A percentile compares a stretch with the other conserved stretches of the same genome.
Evolutionary conservation across 2,329 filamentous ascomycete genomes (phyloP).

Genomic region (Aspergillus oerlinghausenensis): DNA sequence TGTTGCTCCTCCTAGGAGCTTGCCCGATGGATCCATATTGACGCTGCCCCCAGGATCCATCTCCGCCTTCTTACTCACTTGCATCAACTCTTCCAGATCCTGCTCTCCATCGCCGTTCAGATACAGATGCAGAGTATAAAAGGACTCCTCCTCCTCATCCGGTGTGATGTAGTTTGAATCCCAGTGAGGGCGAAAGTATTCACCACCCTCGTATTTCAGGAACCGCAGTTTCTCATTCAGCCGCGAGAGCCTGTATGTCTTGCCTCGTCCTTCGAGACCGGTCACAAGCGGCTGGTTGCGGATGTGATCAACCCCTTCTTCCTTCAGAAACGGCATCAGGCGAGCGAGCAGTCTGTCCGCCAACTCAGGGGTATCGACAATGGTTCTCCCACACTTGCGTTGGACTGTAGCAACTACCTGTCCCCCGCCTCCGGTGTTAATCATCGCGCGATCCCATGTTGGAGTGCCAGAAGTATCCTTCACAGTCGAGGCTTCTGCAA

Average conservation of each 20-base stretch:
- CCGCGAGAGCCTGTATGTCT: conserved; percentile 35
- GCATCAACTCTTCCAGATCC: conserved; percentile 23
- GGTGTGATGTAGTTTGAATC: conserved; percentile 61
- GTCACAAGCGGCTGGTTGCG: conserved; percentile 39
- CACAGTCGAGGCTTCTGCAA: conserved; percentile 44
- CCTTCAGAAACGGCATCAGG: conserved; percentile 42
- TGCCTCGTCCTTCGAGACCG: conserved; percentile 39
- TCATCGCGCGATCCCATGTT: conserved; percentile 64
- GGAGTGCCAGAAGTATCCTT: conserved; percentile 9
- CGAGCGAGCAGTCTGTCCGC: conserved; percentile 61
- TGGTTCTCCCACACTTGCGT: conserved; percentile 70
- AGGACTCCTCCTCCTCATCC: conserved; percentile 47
- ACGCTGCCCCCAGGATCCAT: conserved; percentile 9
- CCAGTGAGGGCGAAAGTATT: conserved; percentile 70
- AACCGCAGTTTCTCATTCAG: conserved; percentile 73
- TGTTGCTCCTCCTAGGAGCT: conserved; percentile 52
- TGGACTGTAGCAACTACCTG: conserved; percentile 56
- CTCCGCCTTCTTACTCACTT: conserved; percentile 16
- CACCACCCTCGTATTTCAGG: conserved; percentile 64
- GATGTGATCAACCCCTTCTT: conserved; percentile 44
- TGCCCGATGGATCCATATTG: conserved; percentile 23
- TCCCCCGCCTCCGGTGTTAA: conserved; percentile 60
- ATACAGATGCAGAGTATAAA: conserved; percentile 55
- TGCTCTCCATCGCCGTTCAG: conserved; percentile 44
- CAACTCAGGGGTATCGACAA: conserved; percentile 64